phyloP scores from a whole-genome alignment of 2,329 filamentous ascomycete species.

The Proliferodiscus dingleyae region DNA sequence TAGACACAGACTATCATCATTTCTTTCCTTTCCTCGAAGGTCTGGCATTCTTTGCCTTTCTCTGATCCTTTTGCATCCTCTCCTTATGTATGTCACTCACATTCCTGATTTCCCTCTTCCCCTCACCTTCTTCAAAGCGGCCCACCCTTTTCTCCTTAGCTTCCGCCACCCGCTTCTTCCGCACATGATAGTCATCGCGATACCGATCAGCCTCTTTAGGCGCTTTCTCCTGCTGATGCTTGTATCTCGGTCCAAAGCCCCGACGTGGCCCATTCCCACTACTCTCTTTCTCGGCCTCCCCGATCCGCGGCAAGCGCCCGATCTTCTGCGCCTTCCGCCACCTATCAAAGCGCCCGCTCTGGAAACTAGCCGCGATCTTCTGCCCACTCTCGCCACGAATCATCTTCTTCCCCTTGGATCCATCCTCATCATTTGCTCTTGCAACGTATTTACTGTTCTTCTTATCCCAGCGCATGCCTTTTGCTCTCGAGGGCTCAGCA shows the following conservation, averaged over 20 bases:
- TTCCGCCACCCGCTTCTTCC: conserved; percentile 84
- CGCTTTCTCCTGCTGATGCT: conserved; percentile 80
- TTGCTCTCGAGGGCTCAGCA: conserved; percentile 66
- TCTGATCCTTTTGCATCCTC: conserved; percentile 69
- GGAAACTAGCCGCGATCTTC: conserved; percentile 93
- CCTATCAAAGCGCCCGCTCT: conserved; percentile 85
- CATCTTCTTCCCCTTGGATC: conserved; percentile 67
- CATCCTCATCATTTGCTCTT: conserved; percentile 89
- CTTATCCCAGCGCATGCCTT: conserved; percentile 91
- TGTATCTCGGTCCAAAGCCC: conserved; percentile 57
- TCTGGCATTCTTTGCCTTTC: conserved; percentile 82
- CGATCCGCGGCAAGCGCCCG: conserved; percentile 70
- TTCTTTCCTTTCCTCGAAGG: conserved; percentile 56
- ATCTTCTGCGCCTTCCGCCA: conserved; percentile 88
- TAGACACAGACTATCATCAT: conserved; percentile 7
- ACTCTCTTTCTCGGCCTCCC: conserved; percentile 64
- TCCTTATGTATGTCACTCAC: conserved; percentile 81
- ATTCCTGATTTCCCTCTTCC: conserved; percentile 74
- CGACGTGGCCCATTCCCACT: conserved; percentile 31
- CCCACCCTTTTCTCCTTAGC: conserved; percentile 81
- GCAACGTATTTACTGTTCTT: conserved; percentile 94
- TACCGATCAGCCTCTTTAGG: conserved; percentile 93
- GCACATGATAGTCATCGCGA: conserved; percentile 82
- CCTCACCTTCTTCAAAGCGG: conserved; percentile 65
- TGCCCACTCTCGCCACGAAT: conserved; percentile 86